Base-by-base conservation (phyloP, 2,329 filamentous ascomycete species). In the Colletotrichum siamense region DNA sequence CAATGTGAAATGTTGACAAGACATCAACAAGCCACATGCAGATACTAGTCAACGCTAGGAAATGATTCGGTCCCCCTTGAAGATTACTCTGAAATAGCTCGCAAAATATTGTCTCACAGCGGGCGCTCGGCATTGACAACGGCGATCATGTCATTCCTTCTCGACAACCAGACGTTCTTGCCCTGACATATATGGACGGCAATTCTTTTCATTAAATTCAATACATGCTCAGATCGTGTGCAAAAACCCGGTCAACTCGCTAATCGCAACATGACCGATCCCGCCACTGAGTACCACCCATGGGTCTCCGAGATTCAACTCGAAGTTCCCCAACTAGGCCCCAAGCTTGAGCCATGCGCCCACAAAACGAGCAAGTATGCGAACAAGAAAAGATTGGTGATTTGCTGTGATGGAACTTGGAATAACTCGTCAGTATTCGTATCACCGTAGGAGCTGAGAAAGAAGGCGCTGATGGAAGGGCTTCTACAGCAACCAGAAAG, bases 401-500 rank as follows among this genome's bases (percentile, higher is more conserved):
- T 84, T 59, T 86, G 84, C 74, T 85, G 83, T 39, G 84, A 86
- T 70, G 84, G 84, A 18, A 84, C 84, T 9, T 85, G 83, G 84
- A 84, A 83, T 69, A 78, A 79, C 69, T 77, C 79, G 75, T 79
- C 52, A 24, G 79, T 9, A 16, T 30, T 44, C 4, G 32, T 12
- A 13, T 52, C 30, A 9, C n/a, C 30, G 6, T 13, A 3, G 36
- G 2, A 32, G 4, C 36, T 1, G 3, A 32, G 28, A 16, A 62
- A 30, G 26, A 28, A 13, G 9, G 78, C 68, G 4, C 77, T 44
- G 32, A 36, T 16, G n/a, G 4, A 9, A 15, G 5, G 34, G 18
- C 16, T 36, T 8, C 18, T 52, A 6, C 24, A 76, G 74, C 3
- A 76, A 76, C 49, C n/a, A 73, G 13, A 69, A 24, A n/a, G 74